Evolutionary conservation across 2,329 filamentous ascomycete species (phyloP).

Genomic region (Clathrospora elynae): DNA sequence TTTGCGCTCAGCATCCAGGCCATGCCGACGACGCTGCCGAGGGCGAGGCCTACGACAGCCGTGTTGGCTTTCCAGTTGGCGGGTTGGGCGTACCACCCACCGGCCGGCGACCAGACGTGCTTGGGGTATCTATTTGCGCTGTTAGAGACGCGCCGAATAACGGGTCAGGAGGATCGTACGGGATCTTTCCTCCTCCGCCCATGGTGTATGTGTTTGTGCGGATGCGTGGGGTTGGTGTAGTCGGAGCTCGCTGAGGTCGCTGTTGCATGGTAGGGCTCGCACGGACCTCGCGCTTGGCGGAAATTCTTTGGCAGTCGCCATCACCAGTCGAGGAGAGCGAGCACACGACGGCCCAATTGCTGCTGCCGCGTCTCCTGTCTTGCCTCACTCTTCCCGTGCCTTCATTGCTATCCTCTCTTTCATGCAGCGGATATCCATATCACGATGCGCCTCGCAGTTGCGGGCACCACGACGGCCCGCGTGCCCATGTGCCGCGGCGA

Average conservation of each 20-base stretch:
- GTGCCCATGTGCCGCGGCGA: conserved; percentile 38
- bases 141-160: conserved; percentile 25
- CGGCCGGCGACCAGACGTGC: conserved; percentile 98
- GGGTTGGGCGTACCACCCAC: conserved; percentile 96
- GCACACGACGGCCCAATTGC: conserved; percentile 33
- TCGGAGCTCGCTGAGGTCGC: conserved; percentile 27
- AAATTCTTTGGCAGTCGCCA: conserved; percentile 44
- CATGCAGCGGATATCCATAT: conserved; percentile 68
- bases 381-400: conserved; percentile 13
- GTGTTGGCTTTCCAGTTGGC: conserved; percentile 96
- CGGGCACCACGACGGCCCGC: conserved; percentile 56
- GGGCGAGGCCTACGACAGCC: conserved; percentile 69
- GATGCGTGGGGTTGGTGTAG: conserved; percentile 21
- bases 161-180: conserved; percentile 54
- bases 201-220: conserved; percentile 64
- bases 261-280: conserved; percentile 23
- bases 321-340: conserved; percentile 30
- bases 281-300: conserved; percentile 32
- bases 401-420: conserved; percentile 19
- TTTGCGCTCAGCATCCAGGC: conserved; percentile 76
- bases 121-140: conserved; percentile 78
- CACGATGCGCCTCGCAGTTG: conserved; percentile 65
- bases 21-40: conserved; percentile 70
- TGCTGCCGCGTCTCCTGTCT: conserved; percentile 25
- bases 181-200: conserved; percentile 71